phyloP scores from a whole-genome alignment of 139 green algal genomes.

The Spirogloea muscicola region DNA sequence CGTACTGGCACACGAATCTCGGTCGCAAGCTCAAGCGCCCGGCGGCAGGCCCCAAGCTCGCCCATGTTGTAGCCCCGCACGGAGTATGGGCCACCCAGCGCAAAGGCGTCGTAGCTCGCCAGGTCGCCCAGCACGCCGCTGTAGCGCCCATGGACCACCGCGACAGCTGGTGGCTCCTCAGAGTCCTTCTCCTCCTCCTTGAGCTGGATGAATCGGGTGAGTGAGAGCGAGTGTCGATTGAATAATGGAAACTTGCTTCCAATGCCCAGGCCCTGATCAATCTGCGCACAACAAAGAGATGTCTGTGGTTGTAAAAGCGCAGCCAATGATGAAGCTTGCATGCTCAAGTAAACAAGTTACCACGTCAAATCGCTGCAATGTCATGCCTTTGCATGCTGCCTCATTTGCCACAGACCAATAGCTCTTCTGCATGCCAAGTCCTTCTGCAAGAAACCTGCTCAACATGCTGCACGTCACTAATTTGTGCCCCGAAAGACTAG shows the following conservation, averaged over 20 bases:
- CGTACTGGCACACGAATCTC: conserved; percentile 76
- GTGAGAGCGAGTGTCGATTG: conserved; percentile 57
- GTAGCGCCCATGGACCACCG: conserved; percentile 69
- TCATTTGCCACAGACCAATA: no score
- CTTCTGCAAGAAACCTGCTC: no score
- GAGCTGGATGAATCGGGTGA: conserved; percentile 65
- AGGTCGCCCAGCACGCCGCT: conserved; percentile 81
- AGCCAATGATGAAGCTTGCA: no score
- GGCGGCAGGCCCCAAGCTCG: conserved; percentile 83
- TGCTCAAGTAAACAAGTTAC: no score
- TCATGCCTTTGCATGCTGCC: no score
- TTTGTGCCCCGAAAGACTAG: no score
- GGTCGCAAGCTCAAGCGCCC: conserved; percentile 55
- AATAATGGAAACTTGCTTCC: conserved; percentile 65
- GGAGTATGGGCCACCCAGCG: conserved; percentile 89
- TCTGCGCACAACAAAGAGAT: no score
- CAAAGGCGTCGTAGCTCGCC: conserved; percentile 86
- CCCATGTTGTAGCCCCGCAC: conserved; percentile 88
- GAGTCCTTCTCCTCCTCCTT: conserved; percentile 15
- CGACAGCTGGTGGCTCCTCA: conserved; percentile 40
- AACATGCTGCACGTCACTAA: no score
- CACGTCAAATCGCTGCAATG: no score
- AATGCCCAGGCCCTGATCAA: conserved; percentile 78
- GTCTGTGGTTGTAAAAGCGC: no score
- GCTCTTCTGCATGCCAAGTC: no score